Evolutionary conservation across 2,329 filamentous ascomycete genomes (phyloP).

Genomic region (Blastomyces parvus): DNA sequence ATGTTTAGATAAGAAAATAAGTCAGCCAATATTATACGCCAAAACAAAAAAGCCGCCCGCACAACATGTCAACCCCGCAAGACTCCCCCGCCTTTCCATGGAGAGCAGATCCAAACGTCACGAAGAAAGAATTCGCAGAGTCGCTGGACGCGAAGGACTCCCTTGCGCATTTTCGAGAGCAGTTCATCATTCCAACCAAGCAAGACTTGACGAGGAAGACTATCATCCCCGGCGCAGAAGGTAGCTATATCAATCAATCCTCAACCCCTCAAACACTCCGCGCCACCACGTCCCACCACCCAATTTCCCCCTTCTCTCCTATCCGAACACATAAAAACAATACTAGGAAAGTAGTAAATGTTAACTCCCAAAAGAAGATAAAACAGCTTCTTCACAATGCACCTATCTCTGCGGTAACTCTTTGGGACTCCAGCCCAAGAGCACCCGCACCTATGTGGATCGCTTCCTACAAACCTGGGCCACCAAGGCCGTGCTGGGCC

Average conservation of each 20-base stretch:
- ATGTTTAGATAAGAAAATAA: neutral
- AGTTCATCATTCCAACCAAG: conserved; percentile 71
- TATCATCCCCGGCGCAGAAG: conserved; percentile 33
- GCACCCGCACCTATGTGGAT: conserved; percentile 55
- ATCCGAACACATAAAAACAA: neutral
- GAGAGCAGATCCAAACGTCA: conserved; percentile 14
- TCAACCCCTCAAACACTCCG: neutral
- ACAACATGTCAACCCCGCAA: neutral
- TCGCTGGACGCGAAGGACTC: conserved; percentile 52
- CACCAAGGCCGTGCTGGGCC: conserved; percentile 72
- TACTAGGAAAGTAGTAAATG: neutral
- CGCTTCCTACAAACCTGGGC: conserved; percentile 76
- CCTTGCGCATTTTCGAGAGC: conserved; percentile 52
- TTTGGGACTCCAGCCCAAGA: conserved; percentile 69
- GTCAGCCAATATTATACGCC: neutral
- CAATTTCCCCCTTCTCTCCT: neutral
- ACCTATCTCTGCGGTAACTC: conserved; percentile 90
- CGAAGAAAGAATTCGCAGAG: conserved; percentile 33
- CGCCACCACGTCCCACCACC: neutral
- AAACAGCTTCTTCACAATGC: conserved; percentile 38
- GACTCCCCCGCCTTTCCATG: neutral
- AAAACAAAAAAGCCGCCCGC: neutral
- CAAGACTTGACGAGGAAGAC: conserved; percentile 58
- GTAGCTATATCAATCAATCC: conserved; percentile 16
- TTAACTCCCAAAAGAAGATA: conserved; percentile 17